Percentiles rank a stretch among this genome's conserved stretches.
These are phyloP conservation scores for Amanita phalloides DNA, from an alignment of 768 basidiomycete species.

Conservation along the genomic window DNA sequence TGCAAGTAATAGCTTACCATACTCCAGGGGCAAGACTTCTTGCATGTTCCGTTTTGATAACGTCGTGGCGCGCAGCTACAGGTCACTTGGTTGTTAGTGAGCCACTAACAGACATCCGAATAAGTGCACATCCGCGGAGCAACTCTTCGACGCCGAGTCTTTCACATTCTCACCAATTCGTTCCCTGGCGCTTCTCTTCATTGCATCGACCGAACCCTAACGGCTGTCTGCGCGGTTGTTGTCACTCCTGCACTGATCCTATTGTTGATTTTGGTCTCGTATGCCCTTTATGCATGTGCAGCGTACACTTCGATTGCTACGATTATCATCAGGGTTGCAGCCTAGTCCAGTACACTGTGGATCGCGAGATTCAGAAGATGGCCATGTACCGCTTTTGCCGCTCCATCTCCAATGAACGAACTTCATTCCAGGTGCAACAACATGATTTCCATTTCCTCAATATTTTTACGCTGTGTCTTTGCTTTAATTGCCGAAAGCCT, in stretches of 20 bases:
- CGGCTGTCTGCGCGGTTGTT: conserved; percentile 26
- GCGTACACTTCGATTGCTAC: conserved; percentile 74
- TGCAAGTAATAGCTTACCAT: conserved; percentile 64
- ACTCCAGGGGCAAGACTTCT: conserved; percentile 39
- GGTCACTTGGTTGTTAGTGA: conserved; percentile 58
- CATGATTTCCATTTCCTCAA: conserved; percentile 53
- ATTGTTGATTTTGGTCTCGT: conserved; percentile 63
- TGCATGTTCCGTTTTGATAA: conserved; percentile 45
- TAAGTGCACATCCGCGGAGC: background rate
- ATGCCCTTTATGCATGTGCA: conserved; percentile 61
- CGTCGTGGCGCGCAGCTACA: conserved; percentile 57
- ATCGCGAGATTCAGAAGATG: conserved; percentile 39
- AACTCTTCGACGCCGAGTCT: conserved; percentile 10
- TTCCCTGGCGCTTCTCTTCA: conserved; percentile 49
- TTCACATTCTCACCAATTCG: conserved; percentile 50
- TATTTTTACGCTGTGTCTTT: conserved; percentile 65
- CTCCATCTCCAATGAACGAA: conserved; percentile 22
- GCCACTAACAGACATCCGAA: conserved; percentile 26
- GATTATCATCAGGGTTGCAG: conserved; percentile 56
- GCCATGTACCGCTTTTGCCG: conserved; percentile 55
- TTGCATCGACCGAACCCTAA: conserved; percentile 14
- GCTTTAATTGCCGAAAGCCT: conserved; percentile 54
- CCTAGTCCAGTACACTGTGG: conserved; percentile 40
- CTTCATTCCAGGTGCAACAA: conserved; percentile 16
- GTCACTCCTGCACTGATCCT: conserved; percentile 40